These are phyloP conservation scores for Magnusiomyces tetraspermus DNA, from an alignment of 1,139 yeast genomes.

Conservation along the genomic window DNA sequence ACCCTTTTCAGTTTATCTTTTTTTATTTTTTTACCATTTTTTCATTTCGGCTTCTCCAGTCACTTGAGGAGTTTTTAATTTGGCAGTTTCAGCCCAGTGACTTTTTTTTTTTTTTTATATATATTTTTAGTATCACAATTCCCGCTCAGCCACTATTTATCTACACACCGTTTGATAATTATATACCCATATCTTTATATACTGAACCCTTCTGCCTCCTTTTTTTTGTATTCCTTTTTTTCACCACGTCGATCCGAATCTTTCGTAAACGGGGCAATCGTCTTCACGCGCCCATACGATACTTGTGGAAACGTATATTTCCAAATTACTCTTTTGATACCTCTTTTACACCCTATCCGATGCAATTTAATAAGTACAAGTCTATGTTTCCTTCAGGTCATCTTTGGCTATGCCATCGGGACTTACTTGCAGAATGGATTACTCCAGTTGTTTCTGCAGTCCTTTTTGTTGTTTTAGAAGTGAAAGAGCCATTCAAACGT, in stretches of 20 bases:
- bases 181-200: too few relatives aligned
- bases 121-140: too few relatives aligned
- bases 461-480: constrained; percentile 18
- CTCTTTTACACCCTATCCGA: not conserved
- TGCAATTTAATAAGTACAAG: not conserved
- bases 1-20: too few relatives aligned
- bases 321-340: not conserved
- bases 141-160: too few relatives aligned
- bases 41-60: too few relatives aligned
- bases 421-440: constrained; percentile 3
- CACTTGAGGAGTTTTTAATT: too few relatives aligned
- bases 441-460: not conserved
- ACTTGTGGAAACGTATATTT: not conserved
- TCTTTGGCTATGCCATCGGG: not conserved
- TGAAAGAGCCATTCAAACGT: constrained; percentile 26
- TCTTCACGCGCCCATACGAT: constrained; percentile 1
- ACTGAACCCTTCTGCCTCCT: too few relatives aligned
- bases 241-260: not conserved
- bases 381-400: not conserved
- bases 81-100: too few relatives aligned
- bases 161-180: too few relatives aligned
- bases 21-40: too few relatives aligned
- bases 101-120: too few relatives aligned
- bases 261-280: constrained; percentile 1
- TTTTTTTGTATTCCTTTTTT: not conserved